Conservation (phyloP, 2,329 filamentous ascomycete species). For the Xylariaceae sp. region DNA sequence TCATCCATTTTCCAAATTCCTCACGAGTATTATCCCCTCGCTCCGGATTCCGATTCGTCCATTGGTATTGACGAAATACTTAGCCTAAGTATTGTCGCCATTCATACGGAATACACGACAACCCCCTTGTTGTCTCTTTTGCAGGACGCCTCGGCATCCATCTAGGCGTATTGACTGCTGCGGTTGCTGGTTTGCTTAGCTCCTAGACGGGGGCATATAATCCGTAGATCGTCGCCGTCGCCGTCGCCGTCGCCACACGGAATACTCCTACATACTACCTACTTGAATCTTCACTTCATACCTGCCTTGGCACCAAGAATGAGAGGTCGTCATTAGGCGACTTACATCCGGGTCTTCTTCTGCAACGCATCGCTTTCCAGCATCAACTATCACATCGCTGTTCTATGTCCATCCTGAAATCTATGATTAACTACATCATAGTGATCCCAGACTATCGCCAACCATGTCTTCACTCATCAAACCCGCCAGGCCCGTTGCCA, state of each 20-base stretch:
- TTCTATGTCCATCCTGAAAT: not conserved
- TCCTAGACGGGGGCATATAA: too few relatives aligned
- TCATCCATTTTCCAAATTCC: slow-evolving; percentile 6
- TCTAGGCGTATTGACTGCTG: not conserved
- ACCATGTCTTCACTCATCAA: slow-evolving; percentile 46
- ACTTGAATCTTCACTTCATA: not conserved
- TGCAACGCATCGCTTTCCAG: not conserved
- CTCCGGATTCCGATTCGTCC: slow-evolving; percentile 13
- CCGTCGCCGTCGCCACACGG: too few relatives aligned
- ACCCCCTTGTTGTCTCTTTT: not conserved
- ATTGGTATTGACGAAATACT: not conserved
- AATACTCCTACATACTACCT: too few relatives aligned
- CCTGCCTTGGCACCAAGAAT: not conserved
- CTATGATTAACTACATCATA: not conserved
- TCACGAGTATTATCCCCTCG: slow-evolving; percentile 16
- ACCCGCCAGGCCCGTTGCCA: slow-evolving; percentile 32
- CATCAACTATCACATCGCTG: not conserved
- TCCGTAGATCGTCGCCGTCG: too few relatives aligned
- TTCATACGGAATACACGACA: not conserved
- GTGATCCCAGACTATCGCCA: slow-evolving; percentile 22
- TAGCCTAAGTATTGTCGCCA: not conserved
- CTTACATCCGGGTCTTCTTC: slow-evolving; percentile 5
- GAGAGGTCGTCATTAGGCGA: slow-evolving; percentile 2
- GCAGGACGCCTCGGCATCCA: not conserved
- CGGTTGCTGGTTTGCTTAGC: not conserved